A percentile compares a stretch with the other conserved stretches of the same genome.
These are phyloP conservation scores for Aureobasidium mangrovei DNA, from an alignment of 2,329 filamentous ascomycete species.

Conservation along the genomic window DNA sequence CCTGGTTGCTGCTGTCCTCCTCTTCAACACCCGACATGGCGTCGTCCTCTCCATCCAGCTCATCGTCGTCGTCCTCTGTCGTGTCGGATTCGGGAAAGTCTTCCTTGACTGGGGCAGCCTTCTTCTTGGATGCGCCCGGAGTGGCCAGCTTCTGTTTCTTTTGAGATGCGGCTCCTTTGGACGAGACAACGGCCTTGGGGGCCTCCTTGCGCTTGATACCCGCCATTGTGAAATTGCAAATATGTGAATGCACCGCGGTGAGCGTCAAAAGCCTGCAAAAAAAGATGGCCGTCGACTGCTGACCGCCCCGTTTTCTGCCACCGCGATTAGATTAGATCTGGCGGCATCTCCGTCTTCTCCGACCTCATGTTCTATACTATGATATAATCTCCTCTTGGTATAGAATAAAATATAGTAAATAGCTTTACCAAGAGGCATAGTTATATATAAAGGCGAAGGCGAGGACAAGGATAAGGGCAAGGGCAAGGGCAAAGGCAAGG, in stretches of 20 bases:
- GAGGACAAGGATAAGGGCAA: too few relatives aligned
- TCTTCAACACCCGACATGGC: slow-evolving; percentile 12
- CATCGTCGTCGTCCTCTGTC: slow-evolving; percentile 11
- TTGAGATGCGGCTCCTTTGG: slow-evolving; percentile 18
- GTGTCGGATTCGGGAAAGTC: slow-evolving; percentile 8
- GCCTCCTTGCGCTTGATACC: slow-evolving; percentile 33
- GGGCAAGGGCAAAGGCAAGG: too few relatives aligned
- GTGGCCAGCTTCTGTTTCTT: slow-evolving; percentile 34
- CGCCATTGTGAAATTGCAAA: slow-evolving; percentile 21
- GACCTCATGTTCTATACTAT: not conserved
- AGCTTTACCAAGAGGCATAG: too few relatives aligned
- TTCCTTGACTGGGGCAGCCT: slow-evolving; percentile 4
- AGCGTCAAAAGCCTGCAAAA: slow-evolving; percentile 1
- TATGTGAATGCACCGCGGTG: not conserved
- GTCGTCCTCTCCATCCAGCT: not conserved
- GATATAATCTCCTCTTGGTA: not conserved
- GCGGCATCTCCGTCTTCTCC: not conserved
- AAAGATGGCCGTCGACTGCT: not conserved
- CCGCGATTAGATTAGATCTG: not conserved
- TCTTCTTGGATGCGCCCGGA: slow-evolving; percentile 7
- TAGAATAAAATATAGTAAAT: too few relatives aligned
- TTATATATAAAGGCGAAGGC: too few relatives aligned
- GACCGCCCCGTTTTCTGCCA: not conserved
- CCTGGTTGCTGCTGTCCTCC: slow-evolving; percentile 4
- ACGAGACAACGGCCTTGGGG: slow-evolving; percentile 27